A percentile compares a stretch with the other conserved stretches of the same genome.
Evolutionary conservation across 1,284 basidiomycete genomes (phyloP).

Genomic region (Microbotryum saponariae): DNA sequence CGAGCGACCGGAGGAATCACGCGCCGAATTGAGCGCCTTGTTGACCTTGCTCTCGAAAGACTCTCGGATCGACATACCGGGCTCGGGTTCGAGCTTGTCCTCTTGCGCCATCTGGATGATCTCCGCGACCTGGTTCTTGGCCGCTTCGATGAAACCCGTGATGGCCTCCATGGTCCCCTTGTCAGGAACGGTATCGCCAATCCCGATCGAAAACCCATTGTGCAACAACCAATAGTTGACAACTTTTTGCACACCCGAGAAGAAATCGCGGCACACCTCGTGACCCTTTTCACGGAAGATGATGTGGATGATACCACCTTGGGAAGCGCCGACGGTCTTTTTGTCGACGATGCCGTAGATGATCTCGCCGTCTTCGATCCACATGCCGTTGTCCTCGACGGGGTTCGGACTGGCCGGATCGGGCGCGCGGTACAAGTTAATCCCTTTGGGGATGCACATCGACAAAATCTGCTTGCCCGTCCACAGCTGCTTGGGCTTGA

Average conservation of each 20-base stretch:
- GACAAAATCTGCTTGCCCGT: conserved; percentile 95
- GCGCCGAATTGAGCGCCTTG: conserved; percentile 84
- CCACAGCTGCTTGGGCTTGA: conserved; percentile 97
- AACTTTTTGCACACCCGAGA: conserved; percentile 87
- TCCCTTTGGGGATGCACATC: conserved; percentile 87
- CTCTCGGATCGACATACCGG: conserved; percentile 99
- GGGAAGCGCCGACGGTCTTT: conserved; percentile 91
- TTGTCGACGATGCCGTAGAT: conserved; percentile 95
- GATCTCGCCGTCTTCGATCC: conserved; percentile 96
- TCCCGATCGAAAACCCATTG: conserved; percentile 97
- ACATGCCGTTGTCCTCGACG: conserved; percentile 83
- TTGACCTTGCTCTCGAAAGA: conserved; percentile 89
- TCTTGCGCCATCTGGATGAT: conserved; percentile 72
- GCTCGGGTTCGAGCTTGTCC: conserved; percentile 74
- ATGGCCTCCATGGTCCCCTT: conserved; percentile 78
- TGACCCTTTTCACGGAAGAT: conserved; percentile 97
- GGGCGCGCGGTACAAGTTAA: conserved; percentile 70
- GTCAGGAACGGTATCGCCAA: conserved; percentile 97
- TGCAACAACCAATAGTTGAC: conserved; percentile 99
- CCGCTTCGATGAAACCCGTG: conserved; percentile 69
- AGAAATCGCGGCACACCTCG: conserved; percentile 82
- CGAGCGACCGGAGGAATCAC: conserved; percentile 89
- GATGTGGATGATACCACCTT: conserved; percentile 91
- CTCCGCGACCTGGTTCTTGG: conserved; percentile 64
- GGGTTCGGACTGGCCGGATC: conserved; percentile 75